Base-by-base conservation (phyloP, 2,329 filamentous ascomycete species). In the Emericellopsis atlantica region DNA sequence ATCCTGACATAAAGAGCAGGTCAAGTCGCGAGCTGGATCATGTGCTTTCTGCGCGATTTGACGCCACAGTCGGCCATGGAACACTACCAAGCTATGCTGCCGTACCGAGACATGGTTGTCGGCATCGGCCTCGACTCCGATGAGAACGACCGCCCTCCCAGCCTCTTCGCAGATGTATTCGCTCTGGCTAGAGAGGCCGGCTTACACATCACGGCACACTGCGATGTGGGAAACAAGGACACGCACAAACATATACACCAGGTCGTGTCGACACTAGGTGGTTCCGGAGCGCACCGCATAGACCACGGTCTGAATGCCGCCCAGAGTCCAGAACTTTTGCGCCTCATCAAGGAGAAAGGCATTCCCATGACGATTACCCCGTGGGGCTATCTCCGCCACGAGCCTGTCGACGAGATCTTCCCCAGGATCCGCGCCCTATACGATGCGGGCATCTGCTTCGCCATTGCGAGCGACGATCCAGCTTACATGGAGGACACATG, bases 391-490 rank as follows among this genome's bases (percentile, higher is more conserved):
- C 31, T 43, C 15, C 43, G 37, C 23, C 38, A 32, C 9, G 18
- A 32, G 29, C 33, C 36, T 9, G 48, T 21, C 12, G 45, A 49
- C 4, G 64, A 65, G 8, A 79, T 81, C 0, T 68, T 84, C 47
- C 63, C 55, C 11, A 36, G 36, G 22, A 36, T 45, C 6, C 12
- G 74, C 15, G 62, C 58, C 40, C 76, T 83, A 48, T 55, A 84
- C 24, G 70, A 80, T 33, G 61, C 61, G 7, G 76, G 76, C 0
- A 72, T 84, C 37, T 67, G 60, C 45, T 83, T 84, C 54, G 78
- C 72, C 40, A 74, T 85, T 54, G 84, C 84, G 55, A 79, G 74
- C 48, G 79, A 84, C 52, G 78, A 83, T 52, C 79, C 79, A 44
- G 78, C 76, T 12, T 83, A 83, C 52, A 86, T 87, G 59, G 79